These are phyloP conservation scores for Solanum medicagineum DNA, from an alignment of 257 asterid species.

Conservation along the genomic window DNA sequence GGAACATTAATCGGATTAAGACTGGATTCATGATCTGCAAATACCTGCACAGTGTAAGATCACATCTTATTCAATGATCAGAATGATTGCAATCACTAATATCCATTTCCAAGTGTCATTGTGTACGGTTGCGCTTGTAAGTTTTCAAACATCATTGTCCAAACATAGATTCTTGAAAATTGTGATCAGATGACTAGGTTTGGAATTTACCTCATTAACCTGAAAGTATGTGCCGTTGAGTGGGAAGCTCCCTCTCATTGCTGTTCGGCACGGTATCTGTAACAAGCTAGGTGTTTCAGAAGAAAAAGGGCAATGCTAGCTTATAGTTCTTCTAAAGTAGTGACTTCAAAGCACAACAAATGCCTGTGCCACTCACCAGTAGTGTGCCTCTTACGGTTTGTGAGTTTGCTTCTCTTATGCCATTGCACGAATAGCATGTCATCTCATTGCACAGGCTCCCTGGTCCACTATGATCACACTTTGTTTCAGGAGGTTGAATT, in stretches of 20 bases:
- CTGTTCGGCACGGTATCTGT: conserved; percentile 94
- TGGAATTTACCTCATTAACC: conserved; percentile 70
- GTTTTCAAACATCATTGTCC: neutral
- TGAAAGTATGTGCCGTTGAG: conserved; percentile 96
- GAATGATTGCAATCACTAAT: neutral
- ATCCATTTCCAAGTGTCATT: neutral
- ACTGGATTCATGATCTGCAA: conserved; percentile 86
- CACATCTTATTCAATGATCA: neutral
- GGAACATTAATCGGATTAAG: conserved; percentile 66
- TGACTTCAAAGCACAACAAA: neutral
- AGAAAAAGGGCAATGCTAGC: neutral
- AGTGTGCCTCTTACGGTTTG: conserved; percentile 89
- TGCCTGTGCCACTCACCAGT: conserved; percentile 51
- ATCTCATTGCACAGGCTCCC: conserved; percentile 45
- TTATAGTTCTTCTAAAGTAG: neutral
- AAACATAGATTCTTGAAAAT: neutral
- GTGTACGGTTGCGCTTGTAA: neutral
- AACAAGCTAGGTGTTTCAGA: conserved; percentile 7
- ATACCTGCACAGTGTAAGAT: conserved; percentile 38
- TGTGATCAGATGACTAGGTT: neutral
- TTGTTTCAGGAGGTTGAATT: conserved; percentile 55
- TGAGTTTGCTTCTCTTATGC: conserved; percentile 56
- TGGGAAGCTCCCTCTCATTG: conserved; percentile 95
- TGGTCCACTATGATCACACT: conserved; percentile 30
- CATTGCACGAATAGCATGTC: conserved; percentile 55